Evolutionary conservation across 1,284 basidiomycete genomes (phyloP), one percentile per base, ranked within the genome.

Genomic region (Polyporus tsugae): DNA sequence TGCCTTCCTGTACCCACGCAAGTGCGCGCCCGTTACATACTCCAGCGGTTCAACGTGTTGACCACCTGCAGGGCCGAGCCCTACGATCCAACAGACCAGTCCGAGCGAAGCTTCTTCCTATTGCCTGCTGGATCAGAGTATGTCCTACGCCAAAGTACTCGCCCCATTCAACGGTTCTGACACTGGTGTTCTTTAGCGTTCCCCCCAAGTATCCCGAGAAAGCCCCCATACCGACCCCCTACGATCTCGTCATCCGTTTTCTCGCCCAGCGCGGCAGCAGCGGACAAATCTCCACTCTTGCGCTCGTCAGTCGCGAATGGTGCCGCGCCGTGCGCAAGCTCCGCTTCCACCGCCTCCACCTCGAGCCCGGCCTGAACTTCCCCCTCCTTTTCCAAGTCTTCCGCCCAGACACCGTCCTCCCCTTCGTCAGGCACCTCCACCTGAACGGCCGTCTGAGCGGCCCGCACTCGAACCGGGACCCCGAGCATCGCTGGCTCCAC

Each of bases 201-300:
- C 67, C 64, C 6, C 64, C 63, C 6, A 68, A 58, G 60, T 64
- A 58, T 44, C 63, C 63, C 29, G 53, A 58, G 11, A 64, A 29
- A 42, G 17, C 42, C 6, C 42, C 60, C 11, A 13, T n/a, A 11
- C 49, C 46, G 7, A 69, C 55, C 33, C 36, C 22, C 13, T 63
- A 49, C 33, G 61, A 62, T 36, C 5, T 63, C 7, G 6, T 63
- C 41, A 42, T 62, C 25, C 2, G 57, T 22, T 52, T 55, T 35
- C 35, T 67, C 35, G 44, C 22, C 1, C 4, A 19, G 29, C 36
- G 4, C 15, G 29, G 29, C 29, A 29, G 29, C 29, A 29, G 2
- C 29, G 35, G 44, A 6, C 13, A 29, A 35, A 35, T 70, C 9
- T 62, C 60, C 19, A 25, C 53, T 6, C 22, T 64, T 29, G 52